Conservation (phyloP, 2,329 filamentous ascomycete genomes). For the Alternaria arborescens region DNA sequence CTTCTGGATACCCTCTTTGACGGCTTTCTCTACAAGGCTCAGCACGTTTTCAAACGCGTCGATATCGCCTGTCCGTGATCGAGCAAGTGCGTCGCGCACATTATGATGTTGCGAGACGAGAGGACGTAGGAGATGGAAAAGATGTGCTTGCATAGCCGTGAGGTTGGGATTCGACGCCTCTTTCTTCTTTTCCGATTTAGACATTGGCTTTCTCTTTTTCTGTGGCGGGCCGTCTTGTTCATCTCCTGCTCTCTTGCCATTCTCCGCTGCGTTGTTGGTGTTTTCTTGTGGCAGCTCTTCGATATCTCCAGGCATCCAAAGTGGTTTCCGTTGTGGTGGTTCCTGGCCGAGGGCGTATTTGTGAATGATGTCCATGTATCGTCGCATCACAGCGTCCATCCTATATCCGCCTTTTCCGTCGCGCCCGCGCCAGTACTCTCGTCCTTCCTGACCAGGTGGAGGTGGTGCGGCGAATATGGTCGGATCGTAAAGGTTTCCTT, state of each 20-base stretch:
- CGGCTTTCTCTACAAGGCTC: conserved; percentile 75
- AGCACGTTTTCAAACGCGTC: conserved; percentile 79
- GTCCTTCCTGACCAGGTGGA: conserved; percentile 68
- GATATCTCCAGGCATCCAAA: conserved; percentile 72
- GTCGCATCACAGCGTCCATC: conserved; percentile 84
- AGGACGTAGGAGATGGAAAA: conserved; percentile 89
- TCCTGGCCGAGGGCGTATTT: conserved; percentile 73
- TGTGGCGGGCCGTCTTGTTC: conserved; percentile 42
- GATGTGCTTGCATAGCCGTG: conserved; percentile 83
- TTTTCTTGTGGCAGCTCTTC: conserved; percentile 49
- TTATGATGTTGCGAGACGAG: conserved; percentile 82
- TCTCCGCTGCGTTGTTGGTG: conserved; percentile 11
- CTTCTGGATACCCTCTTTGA: conserved; percentile 75
- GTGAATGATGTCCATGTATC: conserved; percentile 92
- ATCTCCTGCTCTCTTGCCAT: conserved; percentile 5
- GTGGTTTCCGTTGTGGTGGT: conserved; percentile 72
- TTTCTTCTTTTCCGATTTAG: conserved; percentile 58
- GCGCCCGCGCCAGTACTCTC: conserved; percentile 84
- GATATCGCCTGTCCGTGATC: conserved; percentile 73
- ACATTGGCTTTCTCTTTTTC: conserved; percentile 47
- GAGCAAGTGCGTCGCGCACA: conserved; percentile 84
- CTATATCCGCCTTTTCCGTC: conserved; percentile 85
- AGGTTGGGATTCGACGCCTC: conserved; percentile 71
- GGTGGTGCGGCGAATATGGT: conserved; percentile 80
- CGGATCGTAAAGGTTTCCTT: conserved; percentile 93